These are phyloP conservation scores for Nematocida sp. DNA, from an alignment of 371 early-diverging fungal species.

Conservation along the genomic window DNA sequence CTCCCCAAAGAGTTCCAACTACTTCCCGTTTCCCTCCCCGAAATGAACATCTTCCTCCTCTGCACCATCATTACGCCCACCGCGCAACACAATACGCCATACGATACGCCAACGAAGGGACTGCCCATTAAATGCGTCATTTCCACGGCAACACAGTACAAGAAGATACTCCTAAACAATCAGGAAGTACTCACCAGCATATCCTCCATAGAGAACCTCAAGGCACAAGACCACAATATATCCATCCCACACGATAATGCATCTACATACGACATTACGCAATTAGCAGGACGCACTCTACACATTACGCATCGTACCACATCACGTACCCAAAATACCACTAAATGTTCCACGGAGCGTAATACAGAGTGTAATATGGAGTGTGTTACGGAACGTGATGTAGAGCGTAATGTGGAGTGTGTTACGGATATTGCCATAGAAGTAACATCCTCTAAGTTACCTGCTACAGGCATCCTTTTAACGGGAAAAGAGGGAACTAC, in stretches of 20 bases:
- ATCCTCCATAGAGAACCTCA: constrained; percentile 2
- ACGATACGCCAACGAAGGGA: constrained; percentile 3
- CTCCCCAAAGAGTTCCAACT: constrained; percentile 84
- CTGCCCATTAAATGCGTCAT: constrained; percentile 32
- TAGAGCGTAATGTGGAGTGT: too few relatives aligned
- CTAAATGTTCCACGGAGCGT: background rate
- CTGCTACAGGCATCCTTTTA: background rate
- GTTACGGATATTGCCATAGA: constrained; percentile 2
- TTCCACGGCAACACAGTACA: constrained; percentile 2
- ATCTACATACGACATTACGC: background rate
- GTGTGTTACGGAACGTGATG: too few relatives aligned
- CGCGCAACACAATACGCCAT: too few relatives aligned
- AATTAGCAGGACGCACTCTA: background rate
- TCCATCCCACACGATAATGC: too few relatives aligned
- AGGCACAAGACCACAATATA: constrained; percentile 21
- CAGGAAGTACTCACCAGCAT: background rate
- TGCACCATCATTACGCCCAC: background rate
- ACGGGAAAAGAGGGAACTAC: background rate
- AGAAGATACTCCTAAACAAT: background rate
- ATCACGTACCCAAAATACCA: background rate
- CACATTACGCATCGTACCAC: background rate
- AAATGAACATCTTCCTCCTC: background rate
- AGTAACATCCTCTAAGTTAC: constrained; percentile 2
- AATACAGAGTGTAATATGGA: background rate
- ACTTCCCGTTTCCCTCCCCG: background rate